phyloP scores from a whole-genome alignment of 2,329 filamentous ascomycete genomes.

The Xylaria sp. region DNA sequence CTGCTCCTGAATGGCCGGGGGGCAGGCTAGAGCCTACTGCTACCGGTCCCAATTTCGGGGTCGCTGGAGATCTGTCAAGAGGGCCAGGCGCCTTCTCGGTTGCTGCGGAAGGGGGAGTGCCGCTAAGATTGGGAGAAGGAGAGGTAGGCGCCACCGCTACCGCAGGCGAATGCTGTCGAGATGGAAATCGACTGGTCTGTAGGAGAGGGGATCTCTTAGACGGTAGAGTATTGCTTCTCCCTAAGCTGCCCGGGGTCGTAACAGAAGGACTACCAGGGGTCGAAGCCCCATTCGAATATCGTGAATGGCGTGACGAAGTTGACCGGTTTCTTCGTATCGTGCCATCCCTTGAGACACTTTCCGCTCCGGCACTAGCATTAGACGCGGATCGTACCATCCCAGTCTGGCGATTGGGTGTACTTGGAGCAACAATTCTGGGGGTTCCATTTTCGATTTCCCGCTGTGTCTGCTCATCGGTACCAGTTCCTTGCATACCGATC shows the following conservation, averaged over 20 bases:
- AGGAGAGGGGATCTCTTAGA: constrained; percentile 86
- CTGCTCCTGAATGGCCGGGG: constrained; percentile 50
- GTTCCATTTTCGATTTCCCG: constrained; percentile 76
- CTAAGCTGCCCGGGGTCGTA: constrained; percentile 66
- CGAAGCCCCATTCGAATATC: constrained; percentile 75
- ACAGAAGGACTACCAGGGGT: constrained; percentile 74
- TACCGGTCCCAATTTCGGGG: constrained; percentile 49
- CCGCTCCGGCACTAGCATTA: constrained; percentile 87
- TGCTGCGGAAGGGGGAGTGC: constrained; percentile 50
- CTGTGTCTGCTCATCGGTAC: constrained; percentile 84
- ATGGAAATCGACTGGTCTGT: constrained; percentile 73
- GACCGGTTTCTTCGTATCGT: constrained; percentile 88
- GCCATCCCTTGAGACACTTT: constrained; percentile 84
- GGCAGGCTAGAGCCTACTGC: constrained; percentile 46
- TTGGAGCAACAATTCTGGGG: constrained; percentile 61
- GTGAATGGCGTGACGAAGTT: constrained; percentile 88
- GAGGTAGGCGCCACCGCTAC: constrained; percentile 59
- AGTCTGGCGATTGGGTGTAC: constrained; percentile 64
- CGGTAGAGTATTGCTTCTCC: constrained; percentile 88
- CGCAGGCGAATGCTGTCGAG: constrained; percentile 46
- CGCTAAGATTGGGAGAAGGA: constrained; percentile 59
- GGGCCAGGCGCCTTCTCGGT: constrained; percentile 45
- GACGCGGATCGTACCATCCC: constrained; percentile 81
- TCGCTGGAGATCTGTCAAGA: constrained; percentile 44
- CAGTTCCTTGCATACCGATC: constrained; percentile 98